Conservation (phyloP, 2,329 filamentous ascomycete species). For the Atkinsonella texensis region DNA sequence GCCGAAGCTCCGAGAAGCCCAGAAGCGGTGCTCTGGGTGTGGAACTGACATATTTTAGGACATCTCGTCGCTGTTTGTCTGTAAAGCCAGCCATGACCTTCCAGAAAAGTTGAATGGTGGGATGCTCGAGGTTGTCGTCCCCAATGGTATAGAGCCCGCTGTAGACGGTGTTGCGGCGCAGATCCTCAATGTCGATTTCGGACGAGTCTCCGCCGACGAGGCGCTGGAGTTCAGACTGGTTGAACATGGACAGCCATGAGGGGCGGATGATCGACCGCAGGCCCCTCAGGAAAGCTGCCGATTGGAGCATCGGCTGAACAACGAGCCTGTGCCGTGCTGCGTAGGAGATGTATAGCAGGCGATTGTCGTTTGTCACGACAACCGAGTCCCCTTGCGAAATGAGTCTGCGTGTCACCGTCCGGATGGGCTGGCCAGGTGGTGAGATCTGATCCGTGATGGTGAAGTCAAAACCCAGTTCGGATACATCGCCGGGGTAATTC, state of each 20-base stretch:
- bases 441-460: slow-evolving; percentile 65
- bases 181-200: slow-evolving; percentile 76
- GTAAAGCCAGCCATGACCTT: slow-evolving; percentile 65
- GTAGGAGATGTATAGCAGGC: slow-evolving; percentile 86
- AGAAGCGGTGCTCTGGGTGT: slow-evolving; percentile 82
- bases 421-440: slow-evolving; percentile 31
- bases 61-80: slow-evolving; percentile 68
- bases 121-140: slow-evolving; percentile 78
- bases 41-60: slow-evolving; percentile 91
- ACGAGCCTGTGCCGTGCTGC: slow-evolving; percentile 80
- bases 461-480: slow-evolving; percentile 65
- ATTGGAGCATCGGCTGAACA: slow-evolving; percentile 68
- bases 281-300: slow-evolving; percentile 75
- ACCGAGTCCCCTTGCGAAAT: slow-evolving; percentile 65
- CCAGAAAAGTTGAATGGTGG: slow-evolving; percentile 83
- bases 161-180: slow-evolving; percentile 74
- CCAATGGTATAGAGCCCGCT: slow-evolving; percentile 81
- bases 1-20: slow-evolving; percentile 77
- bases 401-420: slow-evolving; percentile 62
- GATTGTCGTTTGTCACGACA: slow-evolving; percentile 80
- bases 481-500: slow-evolving; percentile 69
- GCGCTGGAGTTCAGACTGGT: slow-evolving; percentile 86
- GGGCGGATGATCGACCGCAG: slow-evolving; percentile 82
- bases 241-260: slow-evolving; percentile 96
- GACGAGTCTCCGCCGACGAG: slow-evolving; percentile 80